Base-by-base conservation (phyloP, 2,329 filamentous ascomycete species). In the Colletotrichum incanum region DNA sequence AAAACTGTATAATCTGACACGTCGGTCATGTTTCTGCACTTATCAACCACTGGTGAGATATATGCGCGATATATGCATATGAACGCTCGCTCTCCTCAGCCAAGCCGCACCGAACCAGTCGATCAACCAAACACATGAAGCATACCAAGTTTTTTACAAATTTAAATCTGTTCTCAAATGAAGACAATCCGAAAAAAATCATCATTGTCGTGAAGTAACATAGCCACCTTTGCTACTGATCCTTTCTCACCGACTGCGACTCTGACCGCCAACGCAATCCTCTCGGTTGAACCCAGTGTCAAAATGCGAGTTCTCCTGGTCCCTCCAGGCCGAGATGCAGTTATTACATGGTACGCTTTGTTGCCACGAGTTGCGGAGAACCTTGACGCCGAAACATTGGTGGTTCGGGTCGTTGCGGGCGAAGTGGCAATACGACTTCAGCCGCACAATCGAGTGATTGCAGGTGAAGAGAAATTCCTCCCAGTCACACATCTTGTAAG, bases 351-450 rank as follows among this genome's bases (percentile, higher is more conserved):
- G 81, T 16, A 87, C 84, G 5, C 80, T 81, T 77, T 91, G 90
- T 39, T 86, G 84, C 85, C 88, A 90, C 78, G 89, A 89, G 73
- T 90, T 84, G 31, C 90, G 87, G 72, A 93, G 85, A 49, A 89
- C 89, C 82, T 93, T 92, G 67, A 93, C 89, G 14, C 90, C 87
- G 74, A 89, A 89, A 80, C 93, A 95, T 76, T 90, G 86, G 79
- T 95, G 92, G 73, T 88, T 86, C 0, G 89, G 89, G 76, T 94
- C 91, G 78, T 93, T 94, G 71, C 93, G 91, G 7, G 93, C 92
- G 75, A 90, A 91, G 81, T 95, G 93, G 80, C 93, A 95, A 80
- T 94, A 88, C 31, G 89, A 90, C 77, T 91, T 90, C 39, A 93
- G 84, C 26, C 90, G 88, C 34, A 87, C 81, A 20, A 84, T 82